Conservation (phyloP, 2,329 filamentous ascomycete genomes). For the Dissoconium aciculare region DNA sequence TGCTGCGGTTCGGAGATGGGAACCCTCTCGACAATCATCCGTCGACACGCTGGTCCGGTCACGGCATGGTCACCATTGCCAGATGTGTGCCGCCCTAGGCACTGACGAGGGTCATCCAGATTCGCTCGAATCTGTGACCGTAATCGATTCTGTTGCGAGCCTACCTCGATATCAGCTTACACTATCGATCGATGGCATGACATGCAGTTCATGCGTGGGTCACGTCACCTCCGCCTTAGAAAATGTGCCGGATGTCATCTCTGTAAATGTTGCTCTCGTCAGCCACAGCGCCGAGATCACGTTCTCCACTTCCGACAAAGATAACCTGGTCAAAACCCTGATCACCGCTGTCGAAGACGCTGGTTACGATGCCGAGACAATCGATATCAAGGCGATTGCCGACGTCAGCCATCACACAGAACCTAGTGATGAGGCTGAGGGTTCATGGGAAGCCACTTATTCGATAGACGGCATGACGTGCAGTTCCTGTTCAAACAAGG, state of each 20-base stretch:
- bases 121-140: not conserved
- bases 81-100: conserved; percentile 1
- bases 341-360: conserved; percentile 36
- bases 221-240: conserved; percentile 35
- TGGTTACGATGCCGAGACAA: conserved; percentile 26
- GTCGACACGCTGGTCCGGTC: conserved; percentile 3
- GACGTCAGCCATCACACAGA: too few species aligned
- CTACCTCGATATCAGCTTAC: not conserved
- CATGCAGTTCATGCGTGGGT: conserved; percentile 41
- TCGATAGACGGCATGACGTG: conserved; percentile 45
- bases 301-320: conserved; percentile 6
- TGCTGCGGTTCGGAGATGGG: conserved; percentile 11
- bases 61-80: conserved; percentile 2
- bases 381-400: conserved; percentile 2
- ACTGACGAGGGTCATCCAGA: not conserved
- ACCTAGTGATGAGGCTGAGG: not conserved
- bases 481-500: conserved; percentile 38
- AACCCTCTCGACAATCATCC: conserved; percentile 3
- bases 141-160: not conserved
- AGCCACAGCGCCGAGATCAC: conserved; percentile 13
- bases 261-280: conserved; percentile 37
- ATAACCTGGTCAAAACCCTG: conserved; percentile 31
- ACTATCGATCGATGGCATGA: conserved; percentile 42
- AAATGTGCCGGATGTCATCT: conserved; percentile 31
- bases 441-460: conserved; percentile 3